A percentile compares a stretch with the other conserved stretches of the same genome.
phyloP scores from a whole-genome alignment of 345 rosid genomes.

The Erucastrum elatum region DNA sequence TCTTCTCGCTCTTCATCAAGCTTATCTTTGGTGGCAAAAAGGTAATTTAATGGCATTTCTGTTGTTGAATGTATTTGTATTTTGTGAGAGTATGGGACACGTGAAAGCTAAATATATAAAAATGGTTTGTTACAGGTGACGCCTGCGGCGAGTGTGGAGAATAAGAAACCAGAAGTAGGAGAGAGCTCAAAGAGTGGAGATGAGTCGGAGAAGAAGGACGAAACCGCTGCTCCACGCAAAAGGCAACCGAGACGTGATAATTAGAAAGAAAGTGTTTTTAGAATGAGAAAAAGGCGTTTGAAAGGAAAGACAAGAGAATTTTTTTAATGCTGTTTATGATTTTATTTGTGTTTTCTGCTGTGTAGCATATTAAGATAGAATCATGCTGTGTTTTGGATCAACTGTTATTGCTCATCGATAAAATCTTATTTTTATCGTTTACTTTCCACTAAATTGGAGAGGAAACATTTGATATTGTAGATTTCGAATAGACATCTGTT shows the following conservation, averaged over 20 bases:
- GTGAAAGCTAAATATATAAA: neutral
- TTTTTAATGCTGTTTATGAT: neutral
- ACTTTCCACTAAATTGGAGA: neutral
- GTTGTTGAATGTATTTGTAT: too few relatives aligned
- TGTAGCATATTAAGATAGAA: conserved; percentile 10
- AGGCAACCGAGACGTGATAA: conserved; percentile 61
- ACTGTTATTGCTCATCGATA: too few relatives aligned
- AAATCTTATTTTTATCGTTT: neutral
- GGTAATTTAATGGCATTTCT: conserved; percentile 16
- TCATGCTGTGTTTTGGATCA: neutral
- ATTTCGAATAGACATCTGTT: neutral
- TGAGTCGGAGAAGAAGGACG: conserved; percentile 55
- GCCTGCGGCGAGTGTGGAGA: conserved; percentile 29
- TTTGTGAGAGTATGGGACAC: too few relatives aligned
- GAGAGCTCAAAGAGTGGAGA: conserved; percentile 52
- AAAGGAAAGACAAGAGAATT: neutral
- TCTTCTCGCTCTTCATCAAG: conserved; percentile 49
- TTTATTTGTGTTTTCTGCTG: conserved; percentile 21
- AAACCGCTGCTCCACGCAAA: conserved; percentile 47
- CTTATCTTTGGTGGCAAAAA: conserved; percentile 78
- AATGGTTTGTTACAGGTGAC: conserved; percentile 30
- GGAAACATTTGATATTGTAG: neutral
- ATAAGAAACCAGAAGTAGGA: conserved; percentile 40
- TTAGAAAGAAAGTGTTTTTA: conserved; percentile 28
- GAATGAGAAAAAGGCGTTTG: conserved; percentile 3